phyloP scores from a whole-genome alignment of 768 basidiomycete species.

The Panaeolus papilionaceus region DNA sequence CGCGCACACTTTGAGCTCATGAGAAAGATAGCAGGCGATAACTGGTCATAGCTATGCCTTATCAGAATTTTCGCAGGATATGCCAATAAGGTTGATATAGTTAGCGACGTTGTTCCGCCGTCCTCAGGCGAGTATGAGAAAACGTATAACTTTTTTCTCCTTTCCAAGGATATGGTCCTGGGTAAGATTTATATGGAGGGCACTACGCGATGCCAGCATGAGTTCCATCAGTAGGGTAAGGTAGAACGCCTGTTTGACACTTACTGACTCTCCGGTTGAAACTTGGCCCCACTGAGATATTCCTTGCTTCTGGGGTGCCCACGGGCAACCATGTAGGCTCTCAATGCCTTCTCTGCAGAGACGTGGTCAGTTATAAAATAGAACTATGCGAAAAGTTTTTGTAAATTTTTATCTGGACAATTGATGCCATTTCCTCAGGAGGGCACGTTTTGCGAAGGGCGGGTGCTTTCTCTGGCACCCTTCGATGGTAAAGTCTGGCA shows the following conservation, averaged over 20 bases:
- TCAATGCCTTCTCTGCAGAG: background rate
- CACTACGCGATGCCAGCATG: constrained; percentile 11
- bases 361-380: background rate
- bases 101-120: constrained; percentile 15
- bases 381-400: background rate
- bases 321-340: background rate
- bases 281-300: background rate
- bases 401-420: background rate
- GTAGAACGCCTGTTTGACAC: constrained; percentile 6
- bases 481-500: background rate
- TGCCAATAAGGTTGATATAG: constrained; percentile 11
- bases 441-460: background rate
- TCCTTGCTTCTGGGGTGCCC: constrained; percentile 3
- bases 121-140: constrained; percentile 13
- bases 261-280: background rate
- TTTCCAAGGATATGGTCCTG: constrained; percentile 11
- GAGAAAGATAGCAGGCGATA: constrained; percentile 13
- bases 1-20: background rate
- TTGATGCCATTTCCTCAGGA: background rate
- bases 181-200: constrained; percentile 5
- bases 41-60: constrained; percentile 9
- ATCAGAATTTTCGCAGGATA: constrained; percentile 13
- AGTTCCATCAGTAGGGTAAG: constrained; percentile 10
- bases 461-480: background rate
- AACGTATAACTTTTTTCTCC: background rate